Evolutionary conservation across 805 yeast genomes (phyloP).

Genomic region (Ogataea henricii): DNA sequence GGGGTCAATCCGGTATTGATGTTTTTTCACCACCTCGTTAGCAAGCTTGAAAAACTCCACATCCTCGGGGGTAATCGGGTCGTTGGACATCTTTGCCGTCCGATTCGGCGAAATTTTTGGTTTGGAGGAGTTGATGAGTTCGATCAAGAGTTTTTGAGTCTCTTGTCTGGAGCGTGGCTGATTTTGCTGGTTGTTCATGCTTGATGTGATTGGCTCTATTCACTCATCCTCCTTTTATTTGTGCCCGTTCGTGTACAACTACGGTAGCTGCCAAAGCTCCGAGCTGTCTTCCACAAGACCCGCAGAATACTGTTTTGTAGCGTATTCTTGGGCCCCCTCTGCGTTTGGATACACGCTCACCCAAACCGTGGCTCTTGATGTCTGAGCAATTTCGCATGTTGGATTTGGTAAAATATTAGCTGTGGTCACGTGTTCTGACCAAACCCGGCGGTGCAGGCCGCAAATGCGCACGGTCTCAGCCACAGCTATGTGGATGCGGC

Average conservation of each 20-base stretch:
- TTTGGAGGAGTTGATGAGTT: slow-evolving; percentile 31
- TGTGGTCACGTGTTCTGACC: slow-evolving; percentile 17
- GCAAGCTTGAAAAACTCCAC: slow-evolving; percentile 58
- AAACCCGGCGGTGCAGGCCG: background rate
- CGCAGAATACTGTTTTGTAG: background rate
- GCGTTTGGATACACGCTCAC: background rate
- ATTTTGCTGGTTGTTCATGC: slow-evolving; percentile 14
- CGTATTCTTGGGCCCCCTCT: background rate
- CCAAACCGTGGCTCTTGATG: slow-evolving; percentile 10
- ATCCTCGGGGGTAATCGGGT: slow-evolving; percentile 47
- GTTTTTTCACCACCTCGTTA: slow-evolving; percentile 55
- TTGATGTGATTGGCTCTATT: background rate
- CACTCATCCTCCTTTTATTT: background rate
- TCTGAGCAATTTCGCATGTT: slow-evolving; percentile 9
- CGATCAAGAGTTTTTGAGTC: slow-evolving; percentile 26
- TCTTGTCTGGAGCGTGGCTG: slow-evolving; percentile 17
- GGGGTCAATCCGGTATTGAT: slow-evolving; percentile 54
- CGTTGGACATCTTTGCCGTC: slow-evolving; percentile 20
- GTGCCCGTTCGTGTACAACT: background rate
- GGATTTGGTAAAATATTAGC: slow-evolving; percentile 10
- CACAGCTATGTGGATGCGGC: too few relatives aligned
- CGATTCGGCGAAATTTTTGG: slow-evolving; percentile 29
- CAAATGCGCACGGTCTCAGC: too few relatives aligned
- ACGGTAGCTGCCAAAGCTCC: background rate
- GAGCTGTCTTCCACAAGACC: background rate